Conservation (phyloP, 2,329 filamentous ascomycete species). For the Penicillium sp. region DNA sequence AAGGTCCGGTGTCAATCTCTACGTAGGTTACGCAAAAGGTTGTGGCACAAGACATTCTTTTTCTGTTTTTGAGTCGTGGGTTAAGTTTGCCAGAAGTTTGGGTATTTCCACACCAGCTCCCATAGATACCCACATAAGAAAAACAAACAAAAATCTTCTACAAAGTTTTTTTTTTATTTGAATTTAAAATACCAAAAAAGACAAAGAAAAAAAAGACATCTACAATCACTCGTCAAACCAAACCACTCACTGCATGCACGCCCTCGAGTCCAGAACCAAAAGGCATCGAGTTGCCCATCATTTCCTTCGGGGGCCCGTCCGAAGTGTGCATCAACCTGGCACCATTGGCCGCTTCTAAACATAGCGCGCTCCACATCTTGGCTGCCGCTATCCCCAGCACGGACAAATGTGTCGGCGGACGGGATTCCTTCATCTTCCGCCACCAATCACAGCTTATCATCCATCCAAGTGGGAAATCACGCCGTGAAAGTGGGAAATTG, state of each 20-base stretch:
- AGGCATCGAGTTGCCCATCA: conserved; percentile 5
- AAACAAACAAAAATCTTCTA: background rate
- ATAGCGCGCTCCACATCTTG: conserved; percentile 21
- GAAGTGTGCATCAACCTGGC: conserved; percentile 6
- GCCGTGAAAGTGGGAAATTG: conserved; percentile 14
- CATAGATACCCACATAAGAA: background rate
- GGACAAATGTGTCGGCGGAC: background rate
- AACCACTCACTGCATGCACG: background rate
- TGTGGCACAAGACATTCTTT: conserved; percentile 3
- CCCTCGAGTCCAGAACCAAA: conserved; percentile 1
- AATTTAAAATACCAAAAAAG: background rate
- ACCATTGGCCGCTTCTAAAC: conserved; percentile 28
- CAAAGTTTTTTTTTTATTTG: no score
- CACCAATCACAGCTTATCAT: conserved; percentile 12
- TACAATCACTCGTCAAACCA: background rate
- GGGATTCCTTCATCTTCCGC: conserved; percentile 6
- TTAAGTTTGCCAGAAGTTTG: conserved; percentile 2
- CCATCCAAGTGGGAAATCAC: background rate
- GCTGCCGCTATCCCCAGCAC: conserved; percentile 7
- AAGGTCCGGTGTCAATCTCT: conserved; percentile 16
- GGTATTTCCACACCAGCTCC: background rate
- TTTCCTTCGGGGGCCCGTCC: conserved; percentile 10
- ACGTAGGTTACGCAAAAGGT: conserved; percentile 5
- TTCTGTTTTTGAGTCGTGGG: background rate
- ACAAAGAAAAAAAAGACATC: background rate